Conservation (phyloP, 2,329 filamentous ascomycete species). For the Acrocalymma vagum region DNA sequence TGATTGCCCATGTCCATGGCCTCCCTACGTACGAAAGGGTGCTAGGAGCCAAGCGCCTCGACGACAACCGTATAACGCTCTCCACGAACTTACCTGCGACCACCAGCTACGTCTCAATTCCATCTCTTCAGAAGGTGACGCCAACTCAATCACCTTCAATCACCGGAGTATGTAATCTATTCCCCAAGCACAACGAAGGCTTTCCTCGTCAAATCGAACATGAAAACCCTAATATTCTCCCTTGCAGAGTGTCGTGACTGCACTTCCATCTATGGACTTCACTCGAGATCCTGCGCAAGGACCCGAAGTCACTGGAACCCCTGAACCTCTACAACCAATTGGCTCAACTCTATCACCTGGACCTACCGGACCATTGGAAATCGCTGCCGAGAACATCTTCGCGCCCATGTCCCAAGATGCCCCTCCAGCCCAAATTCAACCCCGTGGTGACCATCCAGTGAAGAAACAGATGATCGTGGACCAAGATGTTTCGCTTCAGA, state of each 20-base stretch:
- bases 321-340: constrained; percentile 33
- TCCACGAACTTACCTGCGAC: constrained; percentile 31
- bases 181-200: too few relatives aligned
- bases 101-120: constrained; percentile 41
- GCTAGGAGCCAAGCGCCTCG: constrained; percentile 22
- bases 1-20: constrained; percentile 36
- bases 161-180: constrained; percentile 33
- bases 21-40: constrained; percentile 31
- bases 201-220: background rate
- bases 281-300: constrained; percentile 34
- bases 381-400: constrained; percentile 46
- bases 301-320: constrained; percentile 24
- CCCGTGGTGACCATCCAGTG: constrained; percentile 52
- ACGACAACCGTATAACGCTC: constrained; percentile 32
- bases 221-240: constrained; percentile 11
- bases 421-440: constrained; percentile 48
- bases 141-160: constrained; percentile 31
- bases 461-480: constrained; percentile 49
- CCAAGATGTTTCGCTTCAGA: constrained; percentile 62
- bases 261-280: constrained; percentile 38
- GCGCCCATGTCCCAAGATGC: constrained; percentile 50
- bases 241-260: constrained; percentile 37
- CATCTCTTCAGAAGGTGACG: constrained; percentile 36
- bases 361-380: constrained; percentile 22
- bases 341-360: constrained; percentile 39